phyloP scores from a whole-genome alignment of 1,284 basidiomycete genomes.

The Papiliotrema terrestris region DNA sequence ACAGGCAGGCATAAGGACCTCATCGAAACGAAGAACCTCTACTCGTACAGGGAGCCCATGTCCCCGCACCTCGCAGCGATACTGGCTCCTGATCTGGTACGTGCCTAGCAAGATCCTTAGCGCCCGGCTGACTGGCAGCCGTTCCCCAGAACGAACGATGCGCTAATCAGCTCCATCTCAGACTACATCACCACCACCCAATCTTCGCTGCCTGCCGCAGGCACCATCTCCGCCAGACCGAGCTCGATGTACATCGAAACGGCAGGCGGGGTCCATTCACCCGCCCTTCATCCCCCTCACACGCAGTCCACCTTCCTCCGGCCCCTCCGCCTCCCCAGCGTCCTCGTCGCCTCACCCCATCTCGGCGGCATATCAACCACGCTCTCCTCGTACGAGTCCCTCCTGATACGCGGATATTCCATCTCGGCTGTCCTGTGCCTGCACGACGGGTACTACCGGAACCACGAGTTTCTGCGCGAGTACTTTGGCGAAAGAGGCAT shows the following conservation, averaged over 20 bases:
- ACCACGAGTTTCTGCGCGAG: slow-evolving; percentile 72
- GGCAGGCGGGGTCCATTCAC: slow-evolving; percentile 95
- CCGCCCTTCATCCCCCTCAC: slow-evolving; percentile 71
- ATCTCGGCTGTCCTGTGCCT: slow-evolving; percentile 86
- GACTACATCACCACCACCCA: slow-evolving; percentile 49
- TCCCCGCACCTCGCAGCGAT: slow-evolving; percentile 86
- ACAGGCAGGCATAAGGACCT: slow-evolving; percentile 50
- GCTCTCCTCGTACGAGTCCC: slow-evolving; percentile 86
- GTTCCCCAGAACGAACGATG: slow-evolving; percentile 54
- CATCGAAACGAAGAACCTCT: slow-evolving; percentile 71
- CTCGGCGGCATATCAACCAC: slow-evolving; percentile 96
- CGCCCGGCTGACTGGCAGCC: slow-evolving; percentile 31
- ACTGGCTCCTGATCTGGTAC: slow-evolving; percentile 54
- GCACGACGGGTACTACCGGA: slow-evolving; percentile 79
- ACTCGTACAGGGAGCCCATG: slow-evolving; percentile 81
- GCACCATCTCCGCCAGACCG: slow-evolving; percentile 2
- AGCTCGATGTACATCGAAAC: slow-evolving; percentile 85
- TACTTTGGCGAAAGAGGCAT: slow-evolving; percentile 68
- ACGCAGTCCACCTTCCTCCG: slow-evolving; percentile 83
- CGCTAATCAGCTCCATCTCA: slow-evolving; percentile 66
- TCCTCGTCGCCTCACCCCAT: slow-evolving; percentile 81
- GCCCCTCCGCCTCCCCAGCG: slow-evolving; percentile 76
- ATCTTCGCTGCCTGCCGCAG: slow-evolving; percentile 54
- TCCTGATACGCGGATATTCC: slow-evolving; percentile 82
- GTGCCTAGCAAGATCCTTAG: slow-evolving; percentile 30